Evolutionary conservation across 306 rosid species (phyloP).

Genomic region (Dryas alaskensis): DNA sequence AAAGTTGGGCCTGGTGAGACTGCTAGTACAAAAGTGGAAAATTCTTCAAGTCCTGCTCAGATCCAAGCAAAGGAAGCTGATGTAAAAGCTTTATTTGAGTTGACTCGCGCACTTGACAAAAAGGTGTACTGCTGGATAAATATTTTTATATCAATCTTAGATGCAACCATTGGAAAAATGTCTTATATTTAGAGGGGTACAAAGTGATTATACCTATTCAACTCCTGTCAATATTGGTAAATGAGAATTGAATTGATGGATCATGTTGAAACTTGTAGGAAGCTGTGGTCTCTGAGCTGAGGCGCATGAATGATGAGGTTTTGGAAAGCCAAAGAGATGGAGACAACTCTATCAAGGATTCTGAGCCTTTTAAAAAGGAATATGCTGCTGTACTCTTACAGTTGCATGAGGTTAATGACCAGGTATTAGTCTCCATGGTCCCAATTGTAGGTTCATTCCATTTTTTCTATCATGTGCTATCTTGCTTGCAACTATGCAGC

Average conservation of each 20-base stretch:
- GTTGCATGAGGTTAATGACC: constrained; percentile 73
- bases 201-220: background rate
- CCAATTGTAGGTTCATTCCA: constrained; percentile 18
- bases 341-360: constrained; percentile 60
- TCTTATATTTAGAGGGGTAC: background rate
- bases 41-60: constrained; percentile 46
- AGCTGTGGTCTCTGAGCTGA: constrained; percentile 74
- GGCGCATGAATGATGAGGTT: constrained; percentile 70
- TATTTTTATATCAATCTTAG: constrained; percentile 12
- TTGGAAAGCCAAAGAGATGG: constrained; percentile 61
- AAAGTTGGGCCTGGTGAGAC: constrained; percentile 47
- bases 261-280: constrained; percentile 55
- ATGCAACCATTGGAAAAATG: background rate
- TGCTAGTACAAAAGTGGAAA: constrained; percentile 41
- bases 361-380: constrained; percentile 75
- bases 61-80: constrained; percentile 75
- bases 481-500: constrained; percentile 6
- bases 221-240: constrained; percentile 17
- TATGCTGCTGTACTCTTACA: constrained; percentile 80
- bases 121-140: constrained; percentile 46
- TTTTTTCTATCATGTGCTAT: constrained; percentile 4
- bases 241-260: constrained; percentile 32
- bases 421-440: constrained; percentile 49
- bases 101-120: constrained; percentile 78
- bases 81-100: constrained; percentile 66